Conservation (phyloP, 2,329 filamentous ascomycete genomes). For the Aspergillus pseudotamarii region DNA sequence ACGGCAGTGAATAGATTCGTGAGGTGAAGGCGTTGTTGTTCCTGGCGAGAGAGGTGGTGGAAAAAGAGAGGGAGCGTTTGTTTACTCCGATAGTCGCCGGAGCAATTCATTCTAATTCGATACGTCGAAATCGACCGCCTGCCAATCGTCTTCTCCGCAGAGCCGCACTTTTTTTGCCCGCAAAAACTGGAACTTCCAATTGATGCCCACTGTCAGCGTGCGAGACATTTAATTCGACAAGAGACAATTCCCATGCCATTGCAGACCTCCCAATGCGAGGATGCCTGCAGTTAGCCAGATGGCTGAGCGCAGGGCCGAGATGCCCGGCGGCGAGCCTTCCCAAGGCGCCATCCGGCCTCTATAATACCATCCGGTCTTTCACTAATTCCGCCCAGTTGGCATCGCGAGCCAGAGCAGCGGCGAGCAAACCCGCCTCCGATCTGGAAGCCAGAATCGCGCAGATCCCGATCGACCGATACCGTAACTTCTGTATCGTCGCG, state of each 20-base stretch:
- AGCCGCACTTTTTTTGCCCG: conserved; percentile 22
- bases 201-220: background rate
- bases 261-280: conserved; percentile 47
- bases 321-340: conserved; percentile 33
- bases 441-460: conserved; percentile 60
- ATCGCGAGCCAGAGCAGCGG: conserved; percentile 23
- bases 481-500: conserved; percentile 98
- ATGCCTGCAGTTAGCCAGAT: conserved; percentile 51
- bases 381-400: conserved; percentile 28
- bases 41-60: conserved; percentile 3
- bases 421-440: conserved; percentile 43
- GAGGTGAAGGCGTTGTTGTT: background rate
- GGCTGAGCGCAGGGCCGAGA: conserved; percentile 46
- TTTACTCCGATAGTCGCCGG: conserved; percentile 43
- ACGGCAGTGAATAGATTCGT: background rate
- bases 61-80: conserved; percentile 28
- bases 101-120: conserved; percentile 33
- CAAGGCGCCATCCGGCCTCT: conserved; percentile 29
- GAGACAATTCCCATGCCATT: conserved; percentile 33
- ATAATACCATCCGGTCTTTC: conserved; percentile 34
- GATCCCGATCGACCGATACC: conserved; percentile 59
- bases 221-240: conserved; percentile 2
- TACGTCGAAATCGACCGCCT: background rate
- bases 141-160: conserved; percentile 34
- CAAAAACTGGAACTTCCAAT: conserved; percentile 10